Percentiles rank a stretch among this genome's conserved stretches.
Evolutionary conservation across 176 grass and related monocot genomes (phyloP).

Genomic region (Zoysia pacifica): DNA sequence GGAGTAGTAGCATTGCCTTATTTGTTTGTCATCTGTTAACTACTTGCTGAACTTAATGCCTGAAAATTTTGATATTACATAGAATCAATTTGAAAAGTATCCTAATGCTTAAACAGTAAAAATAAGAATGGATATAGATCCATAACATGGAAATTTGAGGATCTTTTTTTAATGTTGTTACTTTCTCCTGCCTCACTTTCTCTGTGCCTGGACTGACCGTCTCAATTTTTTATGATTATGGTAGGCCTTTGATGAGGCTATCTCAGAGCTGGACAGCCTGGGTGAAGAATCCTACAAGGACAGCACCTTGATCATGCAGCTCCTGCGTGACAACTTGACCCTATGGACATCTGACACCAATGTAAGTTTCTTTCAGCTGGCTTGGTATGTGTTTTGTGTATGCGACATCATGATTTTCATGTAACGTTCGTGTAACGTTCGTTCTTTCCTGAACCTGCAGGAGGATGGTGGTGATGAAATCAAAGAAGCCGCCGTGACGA

Average conservation of each 20-base stretch:
- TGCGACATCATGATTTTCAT: conserved; percentile 10
- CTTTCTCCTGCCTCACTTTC: background rate
- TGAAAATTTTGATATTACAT: background rate
- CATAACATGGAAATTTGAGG: background rate
- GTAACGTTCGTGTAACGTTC: too few species aligned
- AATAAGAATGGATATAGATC: background rate
- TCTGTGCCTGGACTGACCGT: background rate
- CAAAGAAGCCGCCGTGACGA: conserved; percentile 62
- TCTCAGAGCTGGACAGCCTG: conserved; percentile 86
- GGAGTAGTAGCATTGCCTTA: background rate
- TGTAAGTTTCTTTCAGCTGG: conserved; percentile 23
- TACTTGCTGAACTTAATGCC: background rate
- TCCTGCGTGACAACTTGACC: conserved; percentile 88
- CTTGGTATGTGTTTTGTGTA: background rate
- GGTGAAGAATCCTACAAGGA: conserved; percentile 97
- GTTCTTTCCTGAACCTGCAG: conserved; percentile 23
- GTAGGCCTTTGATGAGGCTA: conserved; percentile 90
- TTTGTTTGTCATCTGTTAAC: background rate
- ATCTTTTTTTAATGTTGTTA: background rate
- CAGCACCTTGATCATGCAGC: conserved; percentile 93
- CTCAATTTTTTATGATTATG: background rate
- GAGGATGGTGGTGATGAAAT: conserved; percentile 70
- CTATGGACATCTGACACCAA: conserved; percentile 87
- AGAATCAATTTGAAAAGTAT: background rate
- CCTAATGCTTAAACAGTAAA: background rate